Base-by-base conservation (phyloP, 352 stramenopile species). In the Globisporangium radiosum region DNA sequence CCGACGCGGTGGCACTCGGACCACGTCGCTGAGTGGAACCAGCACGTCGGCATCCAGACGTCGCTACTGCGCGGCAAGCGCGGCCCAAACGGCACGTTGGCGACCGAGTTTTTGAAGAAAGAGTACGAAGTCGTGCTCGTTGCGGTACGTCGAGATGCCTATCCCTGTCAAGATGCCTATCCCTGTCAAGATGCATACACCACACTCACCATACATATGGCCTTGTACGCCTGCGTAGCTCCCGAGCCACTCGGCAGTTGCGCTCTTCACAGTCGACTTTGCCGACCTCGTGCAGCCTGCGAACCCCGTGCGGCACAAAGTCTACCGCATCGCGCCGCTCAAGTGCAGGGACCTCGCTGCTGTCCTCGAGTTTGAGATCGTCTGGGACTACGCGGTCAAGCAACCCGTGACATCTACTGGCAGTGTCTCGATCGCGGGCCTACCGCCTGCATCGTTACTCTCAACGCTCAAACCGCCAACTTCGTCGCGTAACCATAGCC, bases 111-210 rank as follows among this genome's bases (percentile, higher is more conserved):
- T 56, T 66, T 85, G n/a, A 75, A 75, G 62, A 92, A 92, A 47
- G 81, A 92, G 45, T 92, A 92, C 72, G 81, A 92, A 56, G 72
- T 92, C 62, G 77, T 92, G 62, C 76, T 92, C 49, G 81, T 92
- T 0, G 81, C 81, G 64, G 76, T 85, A 62, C 49, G 75, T 76
- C 11, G 7, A 15, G 9, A 8, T 42, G 10, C 9, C 42, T 51
- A 42, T 49, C 50, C 53, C 17, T 14, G 54, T 40, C 38, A 52
- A 15, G 40, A 14, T 43, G 4, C n/a, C 52, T 49, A 17, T 52
- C 13, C 54, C 7, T 17, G 33, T 60, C 10, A 15, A 17, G 8
- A 7, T 67, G 9, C 59, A 4, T 59, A n/a, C 56, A 4, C 25
- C 25, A 4, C 40, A 13, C 40, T 44, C 40, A 14, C 2, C 11